These are phyloP conservation scores for Protea cynaroides DNA, from an alignment of 164 flowering plant species.

Conservation along the genomic window DNA sequence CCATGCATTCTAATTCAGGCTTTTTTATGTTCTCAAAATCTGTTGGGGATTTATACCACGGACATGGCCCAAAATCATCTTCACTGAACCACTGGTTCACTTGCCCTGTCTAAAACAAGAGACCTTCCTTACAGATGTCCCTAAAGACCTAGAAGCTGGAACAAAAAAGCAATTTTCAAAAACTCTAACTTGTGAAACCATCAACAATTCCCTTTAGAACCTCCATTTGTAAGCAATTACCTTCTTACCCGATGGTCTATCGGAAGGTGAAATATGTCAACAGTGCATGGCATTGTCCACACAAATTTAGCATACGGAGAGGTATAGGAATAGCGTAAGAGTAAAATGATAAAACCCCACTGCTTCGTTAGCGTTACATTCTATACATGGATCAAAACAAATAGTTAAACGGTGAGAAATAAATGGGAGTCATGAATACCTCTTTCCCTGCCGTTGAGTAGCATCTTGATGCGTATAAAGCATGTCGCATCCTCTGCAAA, in stretches of 20 bases:
- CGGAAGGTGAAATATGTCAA: background rate
- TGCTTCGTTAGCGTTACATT: background rate
- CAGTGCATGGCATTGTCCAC: background rate
- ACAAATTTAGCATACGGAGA: background rate
- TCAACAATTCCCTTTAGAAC: background rate
- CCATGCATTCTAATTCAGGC: too few relatives aligned
- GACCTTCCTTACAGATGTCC: too few relatives aligned
- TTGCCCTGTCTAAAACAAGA: too few relatives aligned
- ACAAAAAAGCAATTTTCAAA: background rate
- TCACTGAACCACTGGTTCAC: too few relatives aligned
- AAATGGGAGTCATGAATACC: conserved; percentile 4
- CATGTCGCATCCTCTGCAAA: conserved; percentile 10
- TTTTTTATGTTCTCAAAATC: too few relatives aligned
- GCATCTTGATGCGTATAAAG: conserved; percentile 4
- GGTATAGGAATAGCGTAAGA: background rate
- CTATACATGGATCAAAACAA: background rate
- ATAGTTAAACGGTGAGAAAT: background rate
- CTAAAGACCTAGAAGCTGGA: too few relatives aligned
- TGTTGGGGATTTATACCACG: too few relatives aligned
- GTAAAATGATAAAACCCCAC: background rate
- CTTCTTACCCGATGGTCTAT: background rate
- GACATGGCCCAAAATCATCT: too few relatives aligned
- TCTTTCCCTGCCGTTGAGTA: conserved; percentile 14
- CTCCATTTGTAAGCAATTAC: background rate
- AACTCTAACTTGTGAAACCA: background rate